Base-by-base conservation (phyloP, 2,329 filamentous ascomycete genomes). In the Verruconis gallopava region DNA sequence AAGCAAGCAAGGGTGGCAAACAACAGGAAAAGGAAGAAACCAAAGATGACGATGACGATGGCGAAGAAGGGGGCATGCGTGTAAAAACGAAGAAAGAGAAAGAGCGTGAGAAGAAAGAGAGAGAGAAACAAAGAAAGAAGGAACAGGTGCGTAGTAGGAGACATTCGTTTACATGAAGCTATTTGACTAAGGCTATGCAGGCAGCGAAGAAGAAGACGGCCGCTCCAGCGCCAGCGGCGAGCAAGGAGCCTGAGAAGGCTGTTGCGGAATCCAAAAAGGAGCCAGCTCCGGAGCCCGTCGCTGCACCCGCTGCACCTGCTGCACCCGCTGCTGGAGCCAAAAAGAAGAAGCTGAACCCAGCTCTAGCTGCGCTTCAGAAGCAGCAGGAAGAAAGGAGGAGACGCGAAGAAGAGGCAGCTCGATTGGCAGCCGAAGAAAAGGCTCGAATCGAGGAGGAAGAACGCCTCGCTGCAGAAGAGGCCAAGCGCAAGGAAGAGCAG, bases 21-120 rank as follows among this genome's bases (percentile, higher is more conserved):
- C 28, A 52, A 28, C 51, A 52, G 35, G 53, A 69, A 55, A 51
- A 60, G 59, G 55, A 65, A 41, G 50, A 55, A 45, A 48, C 48
- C 14, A 48, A 67, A 11, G 65, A 55, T 13, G 70, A 65, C 18
- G 71, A 68, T 4, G 71, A 68, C 2, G 71, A 69, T 15, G 70
- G 69, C 14, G 69, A 65, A 9, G 75, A 61, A 5, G 71, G 69
- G 3, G 80, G 80, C 35, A n/a, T n/a, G n/a, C 75, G 78, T 43
- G 72, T 96, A 38, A 78, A 96, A 66, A 93, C 85, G 30, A 98
- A 96, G 75, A 91, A 93, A 45, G 88, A 98, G 68, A 98, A 98
- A 69, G 91, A 98, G 62, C 93, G 85, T 65, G 72, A 89, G 56
- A 96, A 89, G 73, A 98, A 95, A 68, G 91, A 98, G 68, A 79